A percentile compares a stretch with the other conserved stretches of the same genome.
These are phyloP conservation scores for Penicillium sp. DNA, from an alignment of 2,329 filamentous ascomycete species.

Conservation along the genomic window DNA sequence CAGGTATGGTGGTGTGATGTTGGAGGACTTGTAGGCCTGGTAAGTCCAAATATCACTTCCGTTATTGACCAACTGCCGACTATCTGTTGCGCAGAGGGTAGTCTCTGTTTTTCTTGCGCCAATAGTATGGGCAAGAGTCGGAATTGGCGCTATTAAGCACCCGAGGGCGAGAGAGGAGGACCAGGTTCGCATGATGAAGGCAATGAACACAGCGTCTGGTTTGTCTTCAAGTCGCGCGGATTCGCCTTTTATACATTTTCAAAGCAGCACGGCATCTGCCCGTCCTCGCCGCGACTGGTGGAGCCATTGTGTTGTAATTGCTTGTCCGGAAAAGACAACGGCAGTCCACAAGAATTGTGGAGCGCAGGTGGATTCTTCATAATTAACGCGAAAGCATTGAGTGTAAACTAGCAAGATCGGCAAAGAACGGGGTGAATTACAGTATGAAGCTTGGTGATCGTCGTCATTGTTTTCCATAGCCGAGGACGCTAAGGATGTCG, in stretches of 20 bases:
- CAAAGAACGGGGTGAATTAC: neutral
- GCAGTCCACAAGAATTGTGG: neutral
- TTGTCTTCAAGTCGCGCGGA: neutral
- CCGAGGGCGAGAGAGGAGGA: neutral
- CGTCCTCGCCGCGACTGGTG: neutral
- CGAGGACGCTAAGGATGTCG: constrained; percentile 2
- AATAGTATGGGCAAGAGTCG: neutral
- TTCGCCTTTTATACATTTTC: neutral
- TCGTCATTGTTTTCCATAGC: neutral
- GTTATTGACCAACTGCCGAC: neutral
- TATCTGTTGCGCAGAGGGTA: neutral
- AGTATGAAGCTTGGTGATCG: neutral
- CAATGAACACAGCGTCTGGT: neutral
- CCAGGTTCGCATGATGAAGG: neutral
- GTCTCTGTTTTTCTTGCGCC: neutral
- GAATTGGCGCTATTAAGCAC: neutral
- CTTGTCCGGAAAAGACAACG: neutral
- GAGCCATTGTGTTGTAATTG: neutral
- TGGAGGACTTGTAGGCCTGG: constrained; percentile 4
- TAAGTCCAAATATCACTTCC: constrained; percentile 2
- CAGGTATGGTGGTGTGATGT: constrained; percentile 4
- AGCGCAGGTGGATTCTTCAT: neutral
- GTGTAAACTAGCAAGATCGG: neutral
- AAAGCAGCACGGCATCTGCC: neutral
- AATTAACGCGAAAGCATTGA: neutral